Evolutionary conservation across 139 green algal genomes (phyloP).

Genomic region (Eudorina sp.): DNA sequence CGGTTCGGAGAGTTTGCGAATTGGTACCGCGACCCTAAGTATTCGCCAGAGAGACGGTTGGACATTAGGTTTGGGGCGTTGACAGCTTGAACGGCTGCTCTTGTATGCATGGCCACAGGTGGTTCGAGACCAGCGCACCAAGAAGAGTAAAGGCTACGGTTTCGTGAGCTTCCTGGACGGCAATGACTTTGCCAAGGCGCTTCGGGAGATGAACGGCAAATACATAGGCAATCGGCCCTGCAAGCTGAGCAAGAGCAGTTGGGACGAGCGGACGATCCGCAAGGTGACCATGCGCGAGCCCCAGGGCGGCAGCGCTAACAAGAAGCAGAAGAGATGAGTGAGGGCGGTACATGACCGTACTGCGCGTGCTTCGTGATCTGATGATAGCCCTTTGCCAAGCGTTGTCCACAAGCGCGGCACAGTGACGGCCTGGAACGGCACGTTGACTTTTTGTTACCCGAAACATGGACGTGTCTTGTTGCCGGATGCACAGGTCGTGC

Average conservation of each 20-base stretch:
- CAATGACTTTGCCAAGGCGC: slow-evolving; percentile 84
- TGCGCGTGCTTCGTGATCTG: no score
- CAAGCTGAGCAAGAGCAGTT: slow-evolving; percentile 87
- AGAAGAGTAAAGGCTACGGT: slow-evolving; percentile 94
- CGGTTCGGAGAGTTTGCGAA: no score
- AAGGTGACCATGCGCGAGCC: slow-evolving; percentile 28
- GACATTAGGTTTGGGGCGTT: no score
- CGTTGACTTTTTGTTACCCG: no score
- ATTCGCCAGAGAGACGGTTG: no score
- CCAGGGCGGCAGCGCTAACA: background rate
- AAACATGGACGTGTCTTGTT: no score
- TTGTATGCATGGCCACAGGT: slow-evolving; percentile 64
- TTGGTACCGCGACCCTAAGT: no score
- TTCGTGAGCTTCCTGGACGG: slow-evolving; percentile 93
- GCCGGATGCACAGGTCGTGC: no score
- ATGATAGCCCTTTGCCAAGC: no score
- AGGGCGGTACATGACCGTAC: no score
- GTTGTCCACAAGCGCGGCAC: no score
- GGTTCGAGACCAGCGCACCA: slow-evolving; percentile 81
- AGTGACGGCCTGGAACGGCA: no score
- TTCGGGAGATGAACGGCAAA: slow-evolving; percentile 91
- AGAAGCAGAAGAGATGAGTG: slow-evolving; percentile 48
- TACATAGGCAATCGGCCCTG: slow-evolving; percentile 94
- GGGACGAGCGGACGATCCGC: slow-evolving; percentile 74
- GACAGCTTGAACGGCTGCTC: background rate